phyloP scores from a whole-genome alignment of 1,139 yeast genomes.

The Debaryomyces subglobosus region DNA sequence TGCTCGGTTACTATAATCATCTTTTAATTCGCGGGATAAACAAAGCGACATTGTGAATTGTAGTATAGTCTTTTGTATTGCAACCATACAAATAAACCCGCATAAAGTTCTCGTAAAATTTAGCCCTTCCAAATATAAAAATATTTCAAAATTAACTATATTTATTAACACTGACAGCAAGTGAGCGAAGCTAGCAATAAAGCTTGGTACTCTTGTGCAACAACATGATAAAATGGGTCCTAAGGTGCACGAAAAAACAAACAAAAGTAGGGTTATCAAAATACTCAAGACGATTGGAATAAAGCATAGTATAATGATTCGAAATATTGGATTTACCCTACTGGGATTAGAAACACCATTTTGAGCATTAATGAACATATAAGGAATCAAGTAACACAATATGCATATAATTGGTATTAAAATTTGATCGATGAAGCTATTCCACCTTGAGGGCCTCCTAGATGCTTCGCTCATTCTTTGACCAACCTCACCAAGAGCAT shows the following conservation, averaged over 20 bases:
- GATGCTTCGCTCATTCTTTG: constrained; percentile 11
- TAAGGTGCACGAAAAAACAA: constrained; percentile 48
- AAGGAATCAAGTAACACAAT: constrained; percentile 55
- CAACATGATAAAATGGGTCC: constrained; percentile 49
- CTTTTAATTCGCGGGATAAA: constrained; percentile 62
- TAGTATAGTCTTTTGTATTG: constrained; percentile 57
- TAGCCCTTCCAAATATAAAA: constrained; percentile 69
- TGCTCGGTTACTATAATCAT: constrained; percentile 59
- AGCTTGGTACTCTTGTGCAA: constrained; percentile 37
- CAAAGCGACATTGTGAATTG: constrained; percentile 43
- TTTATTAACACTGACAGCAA: constrained; percentile 54
- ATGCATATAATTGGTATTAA: constrained; percentile 50
- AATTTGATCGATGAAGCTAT: constrained; percentile 56
- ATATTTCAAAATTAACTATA: constrained; percentile 56
- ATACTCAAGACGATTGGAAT: constrained; percentile 58
- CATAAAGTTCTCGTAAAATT: constrained; percentile 58
- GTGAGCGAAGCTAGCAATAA: constrained; percentile 57
- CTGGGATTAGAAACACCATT: constrained; percentile 53
- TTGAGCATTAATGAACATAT: constrained; percentile 70
- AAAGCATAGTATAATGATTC: constrained; percentile 53
- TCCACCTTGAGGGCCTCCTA: constrained; percentile 49
- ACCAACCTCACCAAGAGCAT: constrained; percentile 9
- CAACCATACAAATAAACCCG: constrained; percentile 58
- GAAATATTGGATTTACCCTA: constrained; percentile 55
- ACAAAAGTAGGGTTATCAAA: constrained; percentile 42